phyloP scores from a whole-genome alignment of 2,329 filamentous ascomycete species.

The Aspergillus oerlinghausenensis region DNA sequence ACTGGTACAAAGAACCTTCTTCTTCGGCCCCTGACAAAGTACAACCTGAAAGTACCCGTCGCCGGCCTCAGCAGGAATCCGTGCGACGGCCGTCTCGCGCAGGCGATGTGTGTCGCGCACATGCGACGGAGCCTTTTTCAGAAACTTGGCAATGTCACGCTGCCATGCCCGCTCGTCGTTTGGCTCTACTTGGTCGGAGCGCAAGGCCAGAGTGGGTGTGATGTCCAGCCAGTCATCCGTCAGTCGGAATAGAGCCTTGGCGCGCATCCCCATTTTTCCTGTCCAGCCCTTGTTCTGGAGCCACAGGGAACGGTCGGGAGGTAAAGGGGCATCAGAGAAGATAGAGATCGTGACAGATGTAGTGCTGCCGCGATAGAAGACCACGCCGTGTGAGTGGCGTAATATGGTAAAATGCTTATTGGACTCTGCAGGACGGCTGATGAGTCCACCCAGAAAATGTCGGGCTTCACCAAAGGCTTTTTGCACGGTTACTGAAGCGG shows the following conservation, averaged over 20 bases:
- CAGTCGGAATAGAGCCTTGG: constrained; percentile 59
- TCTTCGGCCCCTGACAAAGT: constrained; percentile 53
- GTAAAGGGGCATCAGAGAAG: constrained; percentile 56
- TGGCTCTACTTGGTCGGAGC: constrained; percentile 47
- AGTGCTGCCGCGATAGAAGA: constrained; percentile 62
- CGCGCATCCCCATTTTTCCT: constrained; percentile 63
- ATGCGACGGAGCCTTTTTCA: constrained; percentile 49
- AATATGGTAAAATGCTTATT: constrained; percentile 64
- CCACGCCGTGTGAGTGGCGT: constrained; percentile 59
- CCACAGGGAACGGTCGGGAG: constrained; percentile 58
- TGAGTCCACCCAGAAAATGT: constrained; percentile 62
- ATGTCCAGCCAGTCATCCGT: constrained; percentile 63
- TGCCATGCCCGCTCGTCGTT: constrained; percentile 63
- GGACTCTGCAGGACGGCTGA: constrained; percentile 60
- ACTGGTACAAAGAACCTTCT: constrained; percentile 59
- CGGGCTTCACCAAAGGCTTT: constrained; percentile 50
- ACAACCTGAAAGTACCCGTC: constrained; percentile 68
- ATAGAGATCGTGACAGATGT: constrained; percentile 63
- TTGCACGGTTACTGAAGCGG: constrained; percentile 16
- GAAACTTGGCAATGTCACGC: constrained; percentile 61
- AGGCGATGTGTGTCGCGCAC: constrained; percentile 49
- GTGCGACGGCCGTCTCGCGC: constrained; percentile 60
- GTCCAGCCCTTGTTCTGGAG: constrained; percentile 65
- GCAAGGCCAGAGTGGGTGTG: constrained; percentile 52
- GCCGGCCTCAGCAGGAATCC: constrained; percentile 58